phyloP scores from a whole-genome alignment of 176 grass and related monocot species.

The Urochloa ruziziensis region DNA sequence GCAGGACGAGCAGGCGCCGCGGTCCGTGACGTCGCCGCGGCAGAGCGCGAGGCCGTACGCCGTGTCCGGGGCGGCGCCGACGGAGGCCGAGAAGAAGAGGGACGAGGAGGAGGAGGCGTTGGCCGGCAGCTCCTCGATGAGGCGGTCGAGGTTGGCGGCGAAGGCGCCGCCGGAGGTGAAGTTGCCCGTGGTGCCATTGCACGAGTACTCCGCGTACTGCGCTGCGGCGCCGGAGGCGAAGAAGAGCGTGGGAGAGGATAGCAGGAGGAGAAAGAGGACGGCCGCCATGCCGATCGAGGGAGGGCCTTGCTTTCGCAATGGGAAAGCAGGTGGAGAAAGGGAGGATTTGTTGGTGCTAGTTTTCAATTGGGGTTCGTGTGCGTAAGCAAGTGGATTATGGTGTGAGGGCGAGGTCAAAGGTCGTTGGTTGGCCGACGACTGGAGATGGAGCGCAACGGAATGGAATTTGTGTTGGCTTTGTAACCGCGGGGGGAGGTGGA shows the following conservation, averaged over 20 bases:
- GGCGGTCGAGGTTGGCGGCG: slow-evolving; percentile 37
- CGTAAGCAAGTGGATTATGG: neutral
- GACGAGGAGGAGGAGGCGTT: slow-evolving; percentile 14
- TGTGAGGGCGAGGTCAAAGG: neutral
- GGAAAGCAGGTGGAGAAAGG: neutral
- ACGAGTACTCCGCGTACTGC: slow-evolving; percentile 16
- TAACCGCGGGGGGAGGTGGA: neutral
- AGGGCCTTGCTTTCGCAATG: neutral
- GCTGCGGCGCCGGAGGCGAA: neutral
- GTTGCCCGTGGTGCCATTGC: slow-evolving; percentile 42
- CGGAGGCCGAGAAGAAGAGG: slow-evolving; percentile 27
- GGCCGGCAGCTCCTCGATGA: slow-evolving; percentile 7
- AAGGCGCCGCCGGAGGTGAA: slow-evolving; percentile 39
- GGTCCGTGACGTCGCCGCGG: slow-evolving; percentile 22
- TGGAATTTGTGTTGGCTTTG: neutral
- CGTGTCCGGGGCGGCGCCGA: neutral
- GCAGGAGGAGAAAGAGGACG: neutral
- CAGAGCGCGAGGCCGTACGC: slow-evolving; percentile 32
- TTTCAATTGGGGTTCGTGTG: neutral
- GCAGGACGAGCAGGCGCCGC: slow-evolving; percentile 32
- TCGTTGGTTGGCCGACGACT: neutral
- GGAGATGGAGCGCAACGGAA: neutral
- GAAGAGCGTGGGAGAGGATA: neutral
- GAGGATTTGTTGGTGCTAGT: neutral
- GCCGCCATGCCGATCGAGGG: neutral